These are phyloP conservation scores for Ajuga chamaepitys DNA, from an alignment of 257 asterid genomes.

Conservation along the genomic window DNA sequence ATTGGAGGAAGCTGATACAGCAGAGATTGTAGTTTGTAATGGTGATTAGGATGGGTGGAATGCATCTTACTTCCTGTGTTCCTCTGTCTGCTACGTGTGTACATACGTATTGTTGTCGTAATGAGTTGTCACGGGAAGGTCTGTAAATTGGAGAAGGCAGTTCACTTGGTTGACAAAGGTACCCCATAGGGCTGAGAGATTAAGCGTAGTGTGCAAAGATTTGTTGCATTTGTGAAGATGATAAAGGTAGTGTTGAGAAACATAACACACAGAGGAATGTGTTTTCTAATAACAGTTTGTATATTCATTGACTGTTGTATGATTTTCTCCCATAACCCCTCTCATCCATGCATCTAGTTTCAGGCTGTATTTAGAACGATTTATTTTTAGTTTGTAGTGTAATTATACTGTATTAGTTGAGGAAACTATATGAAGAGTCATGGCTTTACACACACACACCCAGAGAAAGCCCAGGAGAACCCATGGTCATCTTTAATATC, in stretches of 20 bases:
- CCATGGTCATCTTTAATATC: too few relatives aligned
- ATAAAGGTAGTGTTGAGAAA: conserved; percentile 1
- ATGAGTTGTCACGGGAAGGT: background rate
- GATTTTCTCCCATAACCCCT: background rate
- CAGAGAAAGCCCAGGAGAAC: too few relatives aligned
- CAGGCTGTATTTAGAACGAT: background rate
- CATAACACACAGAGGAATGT: conserved; percentile 1
- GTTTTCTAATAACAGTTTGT: conserved; percentile 4
- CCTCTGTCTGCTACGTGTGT: background rate
- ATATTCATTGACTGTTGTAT: conserved; percentile 4
- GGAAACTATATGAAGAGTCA: background rate
- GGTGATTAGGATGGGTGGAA: conserved; percentile 15
- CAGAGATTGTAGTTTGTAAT: conserved; percentile 16
- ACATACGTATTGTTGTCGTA: background rate
- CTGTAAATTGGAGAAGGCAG: conserved; percentile 13
- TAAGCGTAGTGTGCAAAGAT: background rate
- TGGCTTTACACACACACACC: background rate
- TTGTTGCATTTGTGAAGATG: background rate
- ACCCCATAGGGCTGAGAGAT: background rate
- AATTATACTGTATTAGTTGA: background rate
- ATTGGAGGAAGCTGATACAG: conserved; percentile 28
- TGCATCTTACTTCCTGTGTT: background rate
- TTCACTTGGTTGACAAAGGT: conserved; percentile 7
- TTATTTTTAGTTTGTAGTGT: background rate
- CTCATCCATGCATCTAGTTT: background rate